Base-by-base conservation (phyloP, 202 grass and related monocot species). In the Zoysia matrella region DNA sequence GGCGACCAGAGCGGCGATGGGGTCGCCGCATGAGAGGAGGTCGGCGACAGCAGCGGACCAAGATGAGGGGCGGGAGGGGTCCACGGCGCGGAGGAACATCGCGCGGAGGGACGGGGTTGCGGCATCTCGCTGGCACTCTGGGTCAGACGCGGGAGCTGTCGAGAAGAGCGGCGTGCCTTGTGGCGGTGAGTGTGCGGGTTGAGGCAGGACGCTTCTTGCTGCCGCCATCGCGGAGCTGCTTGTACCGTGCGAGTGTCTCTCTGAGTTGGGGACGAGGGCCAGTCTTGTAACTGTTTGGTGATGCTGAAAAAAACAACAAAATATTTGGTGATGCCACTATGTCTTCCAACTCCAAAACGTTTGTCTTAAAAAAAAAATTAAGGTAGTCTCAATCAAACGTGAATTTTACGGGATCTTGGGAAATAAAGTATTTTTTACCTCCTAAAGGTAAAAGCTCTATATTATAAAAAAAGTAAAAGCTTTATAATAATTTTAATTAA, bases 31-130 rank as follows among this genome's bases (percentile, higher is more conserved):
- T 8, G 85, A 77, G 65, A 90, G 80, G 39, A 97, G 91, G 81
- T 97, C 94, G 60, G 85, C 80, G 53, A 97, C 92, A 64, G 91
- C 91, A 14, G 79, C 78, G 47, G 90, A 91, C 94, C 94, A 97
- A 67, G 92, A 94, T 54, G 86, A 80, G 3, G 90, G 85, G 58
- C 78, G 88, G 74, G 89, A 85, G 14, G 92, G 76, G 69, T 91
- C 77, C 30, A 94, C 84, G 70, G 83, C 84, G 48, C 87, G 84
- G 64, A 91, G 78, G 87, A 94, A 94, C 47, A 86, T 69, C 54
- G 84, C 84, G 60, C 60, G 74, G 53, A 94, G 81, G 78, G 80
- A 85, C 52, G 81, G 55, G 46, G 47, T 5, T 4, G 42, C 11
- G 49, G 58, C 52, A 67, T 67, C 49, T 48, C 8, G 48, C 9